Evolutionary conservation across 176 grass and related monocot species (phyloP), one percentile per base, ranked within the genome.

Genomic region (Oryza glaberrima): DNA sequence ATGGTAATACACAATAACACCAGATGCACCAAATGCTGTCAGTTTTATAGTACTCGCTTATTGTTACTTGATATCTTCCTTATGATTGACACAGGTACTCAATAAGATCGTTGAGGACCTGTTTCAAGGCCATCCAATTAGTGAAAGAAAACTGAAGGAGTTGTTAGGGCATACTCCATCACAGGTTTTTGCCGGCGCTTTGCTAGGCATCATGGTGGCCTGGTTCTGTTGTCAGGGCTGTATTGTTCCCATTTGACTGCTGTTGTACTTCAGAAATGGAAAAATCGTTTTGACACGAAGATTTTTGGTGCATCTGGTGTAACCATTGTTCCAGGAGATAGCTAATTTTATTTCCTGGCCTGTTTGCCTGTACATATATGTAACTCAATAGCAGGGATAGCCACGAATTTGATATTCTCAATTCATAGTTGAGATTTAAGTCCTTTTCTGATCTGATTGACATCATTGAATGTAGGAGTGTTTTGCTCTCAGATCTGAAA

Each of bases 31-130:
- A 49, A 47, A 38, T 6, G 12, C 47, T 49, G 47, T 5, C 47
- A 49, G 13, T 49, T 14, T 49, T 49, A 0, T n/a, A 1, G 5
- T 40, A 28, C n/a, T 7, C 11, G 4, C 32, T 65, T 54, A 2
- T 73, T 72, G 20, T 69, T 45, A 23, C 15, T 67, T 45, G 36
- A 76, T 81, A 65, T 65, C 1, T 82, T 44, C 4, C 69, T 6
- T 72, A 4, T 67, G 5, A 36, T 67, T 77, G 44, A 72, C 65
- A 14, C 70, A 99, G 96, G 93, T 99, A 81, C 96, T 99, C 84
- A 99, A 99, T 82, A 99, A 94, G 83, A 99, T 99, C 65, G 75
- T 94, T 81, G 93, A 94, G 90, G 96, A 94, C 90, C 83, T 99
- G 52, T 99, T 99, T 90, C 84, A 96, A 90, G 96, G 93, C 80